These are phyloP conservation scores for Coemansia reversa DNA, from an alignment of 192 early-diverging fungal species.

Conservation along the genomic window DNA sequence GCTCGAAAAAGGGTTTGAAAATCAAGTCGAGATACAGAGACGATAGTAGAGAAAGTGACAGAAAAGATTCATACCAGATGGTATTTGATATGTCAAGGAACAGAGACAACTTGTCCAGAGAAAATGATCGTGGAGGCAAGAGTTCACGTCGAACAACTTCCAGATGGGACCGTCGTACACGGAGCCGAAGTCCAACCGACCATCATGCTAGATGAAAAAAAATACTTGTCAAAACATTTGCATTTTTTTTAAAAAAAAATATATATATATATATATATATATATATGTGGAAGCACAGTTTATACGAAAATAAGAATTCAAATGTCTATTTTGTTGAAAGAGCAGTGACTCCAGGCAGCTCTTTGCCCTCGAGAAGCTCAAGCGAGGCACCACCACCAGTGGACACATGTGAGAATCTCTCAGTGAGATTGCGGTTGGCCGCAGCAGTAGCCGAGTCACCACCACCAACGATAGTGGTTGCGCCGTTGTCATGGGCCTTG, in stretches of 20 bases:
- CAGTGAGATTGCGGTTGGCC: slow-evolving; percentile 78
- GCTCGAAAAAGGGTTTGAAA: background rate
- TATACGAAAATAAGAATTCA: background rate
- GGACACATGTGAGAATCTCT: slow-evolving; percentile 88
- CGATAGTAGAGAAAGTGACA: background rate
- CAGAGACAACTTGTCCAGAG: background rate
- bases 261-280: too few relatives aligned
- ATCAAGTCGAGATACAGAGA: slow-evolving; percentile 14
- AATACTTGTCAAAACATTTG: background rate
- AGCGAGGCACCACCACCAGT: slow-evolving; percentile 97
- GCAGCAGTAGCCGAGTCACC: slow-evolving; percentile 98
- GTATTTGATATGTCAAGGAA: slow-evolving; percentile 30
- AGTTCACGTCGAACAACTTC: too few relatives aligned
- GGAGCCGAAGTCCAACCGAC: slow-evolving; percentile 7
- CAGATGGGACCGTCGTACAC: background rate
- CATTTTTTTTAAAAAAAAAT: background rate
- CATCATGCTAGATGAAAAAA: background rate
- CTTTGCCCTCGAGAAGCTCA: slow-evolving; percentile 96
- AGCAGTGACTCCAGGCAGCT: slow-evolving; percentile 71
- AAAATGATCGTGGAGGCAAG: background rate
- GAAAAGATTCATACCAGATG: slow-evolving; percentile 19
- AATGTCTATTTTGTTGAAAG: slow-evolving; percentile 60
- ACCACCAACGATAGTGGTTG: slow-evolving; percentile 92
- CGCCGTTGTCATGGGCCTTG: slow-evolving; percentile 78
- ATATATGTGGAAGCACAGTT: background rate